Percentiles rank a stretch among this genome's conserved stretches.
phyloP scores from a whole-genome alignment of 164 flowering plant genomes.

The Saururus chinensis region DNA sequence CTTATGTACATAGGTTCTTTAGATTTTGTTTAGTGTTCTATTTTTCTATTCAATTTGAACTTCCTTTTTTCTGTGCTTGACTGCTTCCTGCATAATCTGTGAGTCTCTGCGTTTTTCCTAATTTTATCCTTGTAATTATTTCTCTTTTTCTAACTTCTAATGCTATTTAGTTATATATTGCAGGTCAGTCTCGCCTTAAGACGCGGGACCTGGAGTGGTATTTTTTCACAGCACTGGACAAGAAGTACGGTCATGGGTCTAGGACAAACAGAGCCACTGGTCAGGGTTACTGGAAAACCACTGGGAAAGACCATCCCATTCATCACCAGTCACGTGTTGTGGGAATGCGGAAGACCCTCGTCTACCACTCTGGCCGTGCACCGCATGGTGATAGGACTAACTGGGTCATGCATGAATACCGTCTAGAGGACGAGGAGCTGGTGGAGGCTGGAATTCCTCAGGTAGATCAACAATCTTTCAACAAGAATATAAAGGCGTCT shows the following conservation, averaged over 20 bases:
- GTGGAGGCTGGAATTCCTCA: slow-evolving; percentile 7
- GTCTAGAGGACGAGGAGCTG: slow-evolving; percentile 39
- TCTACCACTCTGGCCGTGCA: slow-evolving; percentile 66
- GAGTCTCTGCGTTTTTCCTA: too few species aligned
- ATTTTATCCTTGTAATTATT: background rate
- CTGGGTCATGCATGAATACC: slow-evolving; percentile 92
- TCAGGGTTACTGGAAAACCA: slow-evolving; percentile 84
- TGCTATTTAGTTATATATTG: background rate
- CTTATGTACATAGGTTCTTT: too few species aligned
- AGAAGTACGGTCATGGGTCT: slow-evolving; percentile 60
- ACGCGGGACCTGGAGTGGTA: slow-evolving; percentile 77
- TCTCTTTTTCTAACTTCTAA: background rate
- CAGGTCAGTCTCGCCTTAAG: slow-evolving; percentile 49
- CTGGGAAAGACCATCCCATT: slow-evolving; percentile 63
- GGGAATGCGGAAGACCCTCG: slow-evolving; percentile 82
- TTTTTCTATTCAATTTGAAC: too few species aligned
- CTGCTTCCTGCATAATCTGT: too few species aligned
- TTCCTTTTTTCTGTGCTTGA: too few species aligned
- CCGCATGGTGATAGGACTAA: slow-evolving; percentile 60
- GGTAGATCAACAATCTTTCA: background rate
- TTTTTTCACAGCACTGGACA: slow-evolving; percentile 63
- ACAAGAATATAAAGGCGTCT: background rate
- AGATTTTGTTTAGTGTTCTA: too few species aligned
- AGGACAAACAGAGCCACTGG: slow-evolving; percentile 60
- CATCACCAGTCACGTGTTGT: slow-evolving; percentile 18